phyloP scores from a whole-genome alignment of 1,284 basidiomycete genomes.

The Athelia psychrophila region DNA sequence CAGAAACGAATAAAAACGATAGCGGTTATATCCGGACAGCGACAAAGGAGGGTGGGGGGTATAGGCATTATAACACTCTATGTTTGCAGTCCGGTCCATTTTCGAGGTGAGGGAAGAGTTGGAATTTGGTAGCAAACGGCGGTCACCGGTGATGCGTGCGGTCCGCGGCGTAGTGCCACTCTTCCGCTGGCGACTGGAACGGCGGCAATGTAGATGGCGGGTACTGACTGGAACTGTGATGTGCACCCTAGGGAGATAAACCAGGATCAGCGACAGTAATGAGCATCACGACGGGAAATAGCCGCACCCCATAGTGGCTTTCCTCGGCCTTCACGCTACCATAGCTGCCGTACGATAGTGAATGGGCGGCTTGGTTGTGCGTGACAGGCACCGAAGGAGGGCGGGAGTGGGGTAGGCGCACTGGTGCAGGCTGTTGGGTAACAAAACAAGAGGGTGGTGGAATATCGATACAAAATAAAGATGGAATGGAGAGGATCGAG shows the following conservation, averaged over 20 bases:
- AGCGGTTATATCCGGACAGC: too few species aligned
- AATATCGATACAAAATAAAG: conserved; percentile 41
- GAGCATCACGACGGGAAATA: not conserved
- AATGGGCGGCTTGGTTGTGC: conserved; percentile 17
- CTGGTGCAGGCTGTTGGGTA: conserved; percentile 61
- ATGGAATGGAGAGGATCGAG: not conserved
- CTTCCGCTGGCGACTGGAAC: not conserved
- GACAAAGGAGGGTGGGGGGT: too few species aligned
- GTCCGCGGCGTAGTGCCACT: not conserved
- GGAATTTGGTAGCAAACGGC: too few species aligned
- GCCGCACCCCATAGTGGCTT: conserved; percentile 42
- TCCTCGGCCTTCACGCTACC: conserved; percentile 63
- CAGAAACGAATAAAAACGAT: too few species aligned
- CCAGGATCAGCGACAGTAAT: not conserved
- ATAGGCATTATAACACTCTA: too few species aligned
- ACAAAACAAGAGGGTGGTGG: conserved; percentile 33
- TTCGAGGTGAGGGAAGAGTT: too few species aligned
- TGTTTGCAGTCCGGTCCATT: too few species aligned
- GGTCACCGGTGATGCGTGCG: not conserved
- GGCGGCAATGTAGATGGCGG: not conserved
- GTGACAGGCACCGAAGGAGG: conserved; percentile 13
- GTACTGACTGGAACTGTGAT: not conserved
- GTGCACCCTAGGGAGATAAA: not conserved
- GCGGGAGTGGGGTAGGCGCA: conserved; percentile 50
- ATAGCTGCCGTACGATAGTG: conserved; percentile 38